phyloP scores from a whole-genome alignment of 1,284 basidiomycete species.

The Gymnopus androsaceus region DNA sequence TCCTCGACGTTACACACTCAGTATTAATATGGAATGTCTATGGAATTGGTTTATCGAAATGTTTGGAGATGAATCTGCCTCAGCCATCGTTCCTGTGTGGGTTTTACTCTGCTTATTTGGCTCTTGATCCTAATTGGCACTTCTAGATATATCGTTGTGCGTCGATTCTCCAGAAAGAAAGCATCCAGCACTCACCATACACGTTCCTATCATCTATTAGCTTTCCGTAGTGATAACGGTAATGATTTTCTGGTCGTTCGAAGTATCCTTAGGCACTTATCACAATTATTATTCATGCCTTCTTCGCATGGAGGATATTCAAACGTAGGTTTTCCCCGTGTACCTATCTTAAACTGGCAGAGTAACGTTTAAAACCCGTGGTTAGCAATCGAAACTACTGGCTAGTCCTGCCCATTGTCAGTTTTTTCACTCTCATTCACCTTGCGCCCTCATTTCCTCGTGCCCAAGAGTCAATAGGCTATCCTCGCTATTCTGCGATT shows the following conservation, averaged over 20 bases:
- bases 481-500: background rate
- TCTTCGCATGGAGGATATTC: background rate
- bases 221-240: background rate
- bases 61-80: background rate
- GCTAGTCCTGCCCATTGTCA: background rate
- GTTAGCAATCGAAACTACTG: background rate
- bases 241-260: no score
- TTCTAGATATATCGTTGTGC: no score
- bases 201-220: no score
- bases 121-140: background rate
- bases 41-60: slow-evolving; percentile 13
- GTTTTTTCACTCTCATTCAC: background rate
- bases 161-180: background rate
- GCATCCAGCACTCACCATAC: no score
- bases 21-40: background rate
- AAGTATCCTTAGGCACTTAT: no score
- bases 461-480: background rate
- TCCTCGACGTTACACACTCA: slow-evolving; percentile 8
- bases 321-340: background rate
- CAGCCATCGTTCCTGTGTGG: slow-evolving; percentile 6
- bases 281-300: background rate
- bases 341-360: no score
- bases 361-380: background rate
- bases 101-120: background rate
- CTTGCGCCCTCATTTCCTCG: background rate